Evolutionary conservation across 2,329 filamentous ascomycete genomes (phyloP).

Genomic region (Lachnellula occidentalis): DNA sequence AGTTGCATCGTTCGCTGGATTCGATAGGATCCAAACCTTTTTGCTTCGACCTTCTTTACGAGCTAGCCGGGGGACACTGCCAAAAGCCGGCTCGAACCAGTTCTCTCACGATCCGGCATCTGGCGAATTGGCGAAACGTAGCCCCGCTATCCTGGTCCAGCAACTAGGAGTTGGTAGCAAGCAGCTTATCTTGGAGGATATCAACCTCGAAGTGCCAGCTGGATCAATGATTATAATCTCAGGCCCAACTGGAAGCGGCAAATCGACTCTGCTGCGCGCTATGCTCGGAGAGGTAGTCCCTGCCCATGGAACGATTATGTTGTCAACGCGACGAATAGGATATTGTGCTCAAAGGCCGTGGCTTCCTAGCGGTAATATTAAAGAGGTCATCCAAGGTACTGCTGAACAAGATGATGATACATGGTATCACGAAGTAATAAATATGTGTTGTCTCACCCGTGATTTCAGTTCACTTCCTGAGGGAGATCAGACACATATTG

Average conservation of each 20-base stretch:
- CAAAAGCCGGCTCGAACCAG: background rate
- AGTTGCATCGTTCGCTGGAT: background rate
- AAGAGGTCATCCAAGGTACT: conserved; percentile 28
- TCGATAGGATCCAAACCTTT: conserved; percentile 27
- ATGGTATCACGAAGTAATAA: conserved; percentile 33
- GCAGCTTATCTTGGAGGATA: conserved; percentile 8
- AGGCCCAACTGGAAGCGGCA: conserved; percentile 30
- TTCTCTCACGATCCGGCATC: background rate
- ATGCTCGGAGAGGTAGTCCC: conserved; percentile 29
- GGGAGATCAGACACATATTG: conserved; percentile 36
- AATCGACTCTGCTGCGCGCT: conserved; percentile 27
- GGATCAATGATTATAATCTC: conserved; percentile 16
- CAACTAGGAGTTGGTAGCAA: conserved; percentile 3
- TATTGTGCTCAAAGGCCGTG: conserved; percentile 37
- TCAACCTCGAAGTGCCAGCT: conserved; percentile 10
- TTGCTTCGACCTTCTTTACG: conserved; percentile 9
- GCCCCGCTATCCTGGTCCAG: conserved; percentile 3
- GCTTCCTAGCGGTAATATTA: conserved; percentile 34
- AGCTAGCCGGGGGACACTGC: conserved; percentile 1
- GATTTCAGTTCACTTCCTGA: conserved; percentile 30
- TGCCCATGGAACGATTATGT: conserved; percentile 21
- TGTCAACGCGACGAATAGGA: conserved; percentile 28
- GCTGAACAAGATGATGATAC: conserved; percentile 8
- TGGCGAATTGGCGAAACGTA: background rate
- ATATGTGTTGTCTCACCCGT: conserved; percentile 19